phyloP scores from a whole-genome alignment of 768 basidiomycete species.

The Suillus clintonianus region DNA sequence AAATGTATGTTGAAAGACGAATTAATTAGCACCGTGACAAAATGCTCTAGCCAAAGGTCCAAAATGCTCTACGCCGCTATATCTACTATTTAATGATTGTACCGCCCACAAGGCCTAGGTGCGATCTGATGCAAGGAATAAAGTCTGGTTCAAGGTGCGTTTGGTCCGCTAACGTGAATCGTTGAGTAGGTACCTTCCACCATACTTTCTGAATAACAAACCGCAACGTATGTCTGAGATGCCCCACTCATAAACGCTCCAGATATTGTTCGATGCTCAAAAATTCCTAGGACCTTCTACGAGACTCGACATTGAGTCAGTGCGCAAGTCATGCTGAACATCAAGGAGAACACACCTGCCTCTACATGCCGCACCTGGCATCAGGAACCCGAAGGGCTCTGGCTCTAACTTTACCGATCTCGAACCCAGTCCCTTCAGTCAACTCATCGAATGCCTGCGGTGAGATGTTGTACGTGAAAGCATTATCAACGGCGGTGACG shows the following conservation, averaged over 20 bases:
- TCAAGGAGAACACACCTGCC: neutral
- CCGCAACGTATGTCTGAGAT: neutral
- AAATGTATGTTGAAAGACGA: no score
- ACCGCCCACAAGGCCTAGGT: neutral
- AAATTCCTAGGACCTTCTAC: neutral
- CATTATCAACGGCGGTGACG: slow-evolving; percentile 7
- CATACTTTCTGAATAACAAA: neutral
- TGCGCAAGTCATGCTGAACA: neutral
- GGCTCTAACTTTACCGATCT: neutral
- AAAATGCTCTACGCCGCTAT: neutral
- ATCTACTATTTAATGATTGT: neutral
- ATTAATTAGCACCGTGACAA: no score
- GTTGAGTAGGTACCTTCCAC: neutral
- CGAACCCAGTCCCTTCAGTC: neutral
- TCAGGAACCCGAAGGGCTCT: neutral
- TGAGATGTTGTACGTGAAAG: slow-evolving; percentile 4
- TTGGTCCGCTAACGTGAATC: neutral
- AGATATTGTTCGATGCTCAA: neutral
- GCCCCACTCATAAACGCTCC: neutral
- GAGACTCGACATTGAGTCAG: neutral
- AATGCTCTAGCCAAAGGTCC: no score
- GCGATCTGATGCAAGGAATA: neutral
- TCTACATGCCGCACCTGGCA: slow-evolving; percentile 8
- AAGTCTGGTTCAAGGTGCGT: neutral
- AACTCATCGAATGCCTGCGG: slow-evolving; percentile 1